Evolutionary conservation across 257 asterid genomes (phyloP).

Genomic region (Jacaranda mimosifolia): DNA sequence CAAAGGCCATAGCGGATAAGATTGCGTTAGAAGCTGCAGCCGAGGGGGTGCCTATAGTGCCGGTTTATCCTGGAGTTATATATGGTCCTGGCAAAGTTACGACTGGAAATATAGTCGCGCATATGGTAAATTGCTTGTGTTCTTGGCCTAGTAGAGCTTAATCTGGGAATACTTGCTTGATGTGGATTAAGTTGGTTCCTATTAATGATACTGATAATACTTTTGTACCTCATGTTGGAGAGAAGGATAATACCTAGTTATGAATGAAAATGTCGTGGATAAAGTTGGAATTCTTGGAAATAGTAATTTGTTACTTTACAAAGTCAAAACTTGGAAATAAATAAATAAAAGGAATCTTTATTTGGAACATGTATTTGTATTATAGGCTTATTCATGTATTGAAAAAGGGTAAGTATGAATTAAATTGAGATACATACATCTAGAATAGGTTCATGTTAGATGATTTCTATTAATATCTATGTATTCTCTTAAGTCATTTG

Average conservation of each 20-base stretch:
- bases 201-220: slow-evolving; percentile 13
- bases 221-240: slow-evolving; percentile 20
- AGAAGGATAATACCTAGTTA: slow-evolving; percentile 6
- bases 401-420: too few relatives aligned
- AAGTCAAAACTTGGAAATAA: too few relatives aligned
- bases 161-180: slow-evolving; percentile 17
- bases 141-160: slow-evolving; percentile 31
- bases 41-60: slow-evolving; percentile 81
- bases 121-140: slow-evolving; percentile 57
- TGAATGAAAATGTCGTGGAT: not conserved
- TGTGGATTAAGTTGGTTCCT: not conserved
- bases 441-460: too few relatives aligned
- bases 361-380: too few relatives aligned
- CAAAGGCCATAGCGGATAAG: slow-evolving; percentile 80
- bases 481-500: too few relatives aligned
- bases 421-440: too few relatives aligned
- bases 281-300: not conserved
- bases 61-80: slow-evolving; percentile 92
- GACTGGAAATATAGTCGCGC: slow-evolving; percentile 77
- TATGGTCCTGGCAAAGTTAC: slow-evolving; percentile 94
- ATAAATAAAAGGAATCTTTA: too few relatives aligned
- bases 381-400: too few relatives aligned
- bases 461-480: too few relatives aligned
- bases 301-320: too few relatives aligned
- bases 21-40: slow-evolving; percentile 83